phyloP scores from a whole-genome alignment of 73 alveolate species.

The Tetrahymena thermophila region DNA sequence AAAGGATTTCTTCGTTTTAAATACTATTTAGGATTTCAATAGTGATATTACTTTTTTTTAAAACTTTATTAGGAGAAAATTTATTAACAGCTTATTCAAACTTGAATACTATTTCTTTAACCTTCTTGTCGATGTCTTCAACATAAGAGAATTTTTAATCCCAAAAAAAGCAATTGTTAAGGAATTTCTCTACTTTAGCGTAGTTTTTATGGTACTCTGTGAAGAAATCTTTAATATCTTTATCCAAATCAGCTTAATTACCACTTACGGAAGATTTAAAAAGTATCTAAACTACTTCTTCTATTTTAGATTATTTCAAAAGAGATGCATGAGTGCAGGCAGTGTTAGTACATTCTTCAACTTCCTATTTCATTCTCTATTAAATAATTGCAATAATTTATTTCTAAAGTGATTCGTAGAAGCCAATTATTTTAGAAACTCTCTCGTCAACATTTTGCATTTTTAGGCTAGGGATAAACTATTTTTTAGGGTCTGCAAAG shows the following conservation, averaged over 20 bases:
- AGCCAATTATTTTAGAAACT: not conserved
- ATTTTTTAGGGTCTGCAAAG: not conserved
- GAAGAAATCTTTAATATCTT: not conserved
- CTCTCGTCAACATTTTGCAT: not conserved
- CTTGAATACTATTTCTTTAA: not conserved
- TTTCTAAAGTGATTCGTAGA: not conserved
- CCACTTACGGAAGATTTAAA: not conserved
- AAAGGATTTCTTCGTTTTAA: not conserved
- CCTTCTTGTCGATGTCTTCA: not conserved
- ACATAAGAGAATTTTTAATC: not conserved
- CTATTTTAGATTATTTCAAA: not conserved
- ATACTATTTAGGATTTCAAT: not conserved
- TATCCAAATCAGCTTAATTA: not conserved
- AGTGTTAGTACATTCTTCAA: not conserved
- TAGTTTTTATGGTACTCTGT: not conserved
- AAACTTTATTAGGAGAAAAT: not conserved
- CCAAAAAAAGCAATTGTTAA: not conserved
- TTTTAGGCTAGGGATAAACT: not conserved
- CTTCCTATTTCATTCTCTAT: not conserved
- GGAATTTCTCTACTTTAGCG: not conserved
- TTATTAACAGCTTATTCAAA: not conserved
- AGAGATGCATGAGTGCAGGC: not conserved
- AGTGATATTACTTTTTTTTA: not conserved
- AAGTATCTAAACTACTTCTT: not conserved
- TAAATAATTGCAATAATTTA: not conserved